Evolutionary conservation across 208 protist genomes (phyloP).

Genomic region (Crithidia fasciculata): DNA sequence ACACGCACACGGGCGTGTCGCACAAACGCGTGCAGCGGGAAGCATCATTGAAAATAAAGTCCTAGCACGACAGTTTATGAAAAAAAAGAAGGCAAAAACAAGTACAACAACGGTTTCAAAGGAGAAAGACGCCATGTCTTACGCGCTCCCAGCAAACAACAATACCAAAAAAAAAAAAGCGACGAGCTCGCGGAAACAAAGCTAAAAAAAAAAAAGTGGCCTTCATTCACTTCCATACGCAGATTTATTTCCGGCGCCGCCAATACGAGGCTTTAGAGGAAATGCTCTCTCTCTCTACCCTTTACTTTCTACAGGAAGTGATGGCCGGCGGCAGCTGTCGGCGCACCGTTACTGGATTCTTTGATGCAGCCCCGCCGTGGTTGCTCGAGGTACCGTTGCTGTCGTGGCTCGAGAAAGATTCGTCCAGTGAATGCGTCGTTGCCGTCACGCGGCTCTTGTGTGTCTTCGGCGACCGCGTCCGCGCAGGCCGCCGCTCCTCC

Average conservation of each 20-base stretch:
- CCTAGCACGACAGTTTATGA: too few species aligned
- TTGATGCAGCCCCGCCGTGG: constrained; percentile 21
- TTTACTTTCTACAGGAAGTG: constrained; percentile 43
- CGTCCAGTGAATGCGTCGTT: constrained; percentile 14
- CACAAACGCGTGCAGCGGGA: too few species aligned
- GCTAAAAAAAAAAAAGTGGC: constrained; percentile 11
- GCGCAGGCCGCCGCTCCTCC: constrained; percentile 6
- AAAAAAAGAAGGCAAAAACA: constrained; percentile 1
- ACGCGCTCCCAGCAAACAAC: not conserved
- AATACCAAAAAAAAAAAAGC: not conserved
- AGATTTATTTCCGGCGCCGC: too few species aligned
- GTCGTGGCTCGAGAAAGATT: constrained; percentile 29
- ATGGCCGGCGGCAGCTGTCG: constrained; percentile 58
- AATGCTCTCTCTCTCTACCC: not conserved
- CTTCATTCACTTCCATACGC: too few species aligned
- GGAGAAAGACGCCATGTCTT: not conserved
- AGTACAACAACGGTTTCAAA: not conserved
- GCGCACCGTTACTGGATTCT: constrained; percentile 33
- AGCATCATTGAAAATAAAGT: too few species aligned
- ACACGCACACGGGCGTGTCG: not conserved
- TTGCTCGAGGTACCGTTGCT: constrained; percentile 8
- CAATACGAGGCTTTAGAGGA: too few species aligned
- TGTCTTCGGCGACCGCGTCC: constrained; percentile 30
- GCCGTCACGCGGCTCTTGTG: constrained; percentile 21
- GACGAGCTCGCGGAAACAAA: not conserved